Evolutionary conservation across 2,329 filamentous ascomycete species (phyloP).

Genomic region (Phialocephala sp.): DNA sequence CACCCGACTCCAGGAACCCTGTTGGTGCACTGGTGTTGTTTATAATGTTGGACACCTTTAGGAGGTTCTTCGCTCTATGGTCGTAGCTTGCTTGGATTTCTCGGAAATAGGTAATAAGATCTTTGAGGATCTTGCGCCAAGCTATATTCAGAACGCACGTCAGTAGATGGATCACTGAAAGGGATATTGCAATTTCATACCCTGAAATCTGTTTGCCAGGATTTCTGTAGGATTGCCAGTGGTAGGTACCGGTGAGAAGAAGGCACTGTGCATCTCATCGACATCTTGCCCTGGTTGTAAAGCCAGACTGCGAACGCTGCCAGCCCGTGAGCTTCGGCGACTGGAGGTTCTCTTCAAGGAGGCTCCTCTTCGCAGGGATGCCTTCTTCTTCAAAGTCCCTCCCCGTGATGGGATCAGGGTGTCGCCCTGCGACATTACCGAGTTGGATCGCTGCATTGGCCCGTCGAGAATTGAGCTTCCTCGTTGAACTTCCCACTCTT

Average conservation of each 20-base stretch:
- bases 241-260: slow-evolving; percentile 88
- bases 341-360: slow-evolving; percentile 83
- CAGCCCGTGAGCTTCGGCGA: slow-evolving; percentile 80
- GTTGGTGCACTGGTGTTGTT: slow-evolving; percentile 79
- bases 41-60: slow-evolving; percentile 83
- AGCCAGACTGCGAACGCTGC: slow-evolving; percentile 82
- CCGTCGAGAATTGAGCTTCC: slow-evolving; percentile 66
- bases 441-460: slow-evolving; percentile 65
- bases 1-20: slow-evolving; percentile 78
- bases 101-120: slow-evolving; percentile 90
- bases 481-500: slow-evolving; percentile 74
- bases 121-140: slow-evolving; percentile 95
- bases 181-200: slow-evolving; percentile 53
- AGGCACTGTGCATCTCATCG: slow-evolving; percentile 79
- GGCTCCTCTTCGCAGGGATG: slow-evolving; percentile 72
- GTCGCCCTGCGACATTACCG: slow-evolving; percentile 49
- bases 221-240: slow-evolving; percentile 86
- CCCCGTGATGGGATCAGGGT: slow-evolving; percentile 52
- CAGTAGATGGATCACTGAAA: slow-evolving; percentile 5
- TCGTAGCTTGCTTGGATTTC: slow-evolving; percentile 93
- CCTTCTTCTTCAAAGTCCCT: slow-evolving; percentile 89
- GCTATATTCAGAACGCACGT: slow-evolving; percentile 54
- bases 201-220: slow-evolving; percentile 86
- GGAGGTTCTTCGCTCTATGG: slow-evolving; percentile 77
- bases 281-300: slow-evolving; percentile 72